phyloP scores from a whole-genome alignment of 352 stramenopile genomes.

The Phytophthora crassamura region DNA sequence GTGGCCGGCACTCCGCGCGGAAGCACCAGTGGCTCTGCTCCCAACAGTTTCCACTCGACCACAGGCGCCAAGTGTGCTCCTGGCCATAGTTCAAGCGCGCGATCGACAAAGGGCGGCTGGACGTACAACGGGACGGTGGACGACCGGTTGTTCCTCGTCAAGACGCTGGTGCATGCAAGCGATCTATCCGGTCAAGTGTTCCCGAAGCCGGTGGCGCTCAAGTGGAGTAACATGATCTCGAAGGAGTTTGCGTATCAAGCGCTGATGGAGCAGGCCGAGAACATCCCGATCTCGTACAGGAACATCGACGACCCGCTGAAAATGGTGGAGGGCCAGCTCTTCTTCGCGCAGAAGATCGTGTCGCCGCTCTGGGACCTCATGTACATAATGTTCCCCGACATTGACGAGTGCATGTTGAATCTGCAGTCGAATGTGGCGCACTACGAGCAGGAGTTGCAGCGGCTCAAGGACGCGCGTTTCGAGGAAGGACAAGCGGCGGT shows the following conservation, averaged over 20 bases:
- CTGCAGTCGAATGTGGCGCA: conserved; percentile 79
- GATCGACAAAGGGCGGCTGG: conserved; percentile 52
- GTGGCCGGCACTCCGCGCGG: conserved; percentile 43
- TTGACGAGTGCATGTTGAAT: conserved; percentile 72
- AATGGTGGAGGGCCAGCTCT: conserved; percentile 89
- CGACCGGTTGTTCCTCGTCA: conserved; percentile 87
- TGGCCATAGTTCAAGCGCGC: conserved; percentile 32
- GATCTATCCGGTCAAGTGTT: conserved; percentile 89
- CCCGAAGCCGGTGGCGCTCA: conserved; percentile 86
- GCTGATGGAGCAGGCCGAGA: conserved; percentile 81
- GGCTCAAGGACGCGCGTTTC: conserved; percentile 52
- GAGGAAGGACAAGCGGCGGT: conserved; percentile 25
- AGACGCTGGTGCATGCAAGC: conserved; percentile 86
- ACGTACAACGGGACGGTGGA: conserved; percentile 72
- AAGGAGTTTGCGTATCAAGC: conserved; percentile 91
- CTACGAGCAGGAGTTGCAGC: conserved; percentile 81
- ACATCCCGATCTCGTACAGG: conserved; percentile 82
- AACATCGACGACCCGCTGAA: conserved; percentile 83
- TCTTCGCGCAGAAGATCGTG: conserved; percentile 88
- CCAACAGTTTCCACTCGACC: conserved; percentile 31
- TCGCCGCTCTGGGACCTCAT: conserved; percentile 79
- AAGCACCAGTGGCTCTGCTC: conserved; percentile 26
- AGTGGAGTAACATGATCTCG: conserved; percentile 92
- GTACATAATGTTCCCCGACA: conserved; percentile 77
- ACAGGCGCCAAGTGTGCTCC: conserved; percentile 19